Base-by-base conservation (phyloP, 2,329 filamentous ascomycete species). In the Thielaviopsis euricoi region DNA sequence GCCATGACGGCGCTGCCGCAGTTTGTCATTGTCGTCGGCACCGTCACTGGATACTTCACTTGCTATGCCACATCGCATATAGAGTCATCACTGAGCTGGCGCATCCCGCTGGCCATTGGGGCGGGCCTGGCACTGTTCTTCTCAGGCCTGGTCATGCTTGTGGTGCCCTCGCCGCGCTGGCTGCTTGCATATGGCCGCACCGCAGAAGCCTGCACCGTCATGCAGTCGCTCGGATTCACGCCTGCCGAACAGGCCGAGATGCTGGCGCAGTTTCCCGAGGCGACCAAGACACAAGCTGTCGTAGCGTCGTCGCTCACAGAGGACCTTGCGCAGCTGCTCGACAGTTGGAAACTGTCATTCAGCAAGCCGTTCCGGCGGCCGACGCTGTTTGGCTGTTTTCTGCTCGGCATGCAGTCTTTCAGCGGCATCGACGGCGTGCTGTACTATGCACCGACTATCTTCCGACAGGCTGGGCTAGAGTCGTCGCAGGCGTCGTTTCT, bases 381-480 rank as follows among this genome's bases (percentile, higher is more conserved):
- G 2, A 78, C 76, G 0, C 64, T 71, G 0, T 73, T 82, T 19
- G 80, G 74, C 1, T 73, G 78, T 6, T 82, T 82, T 59, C 66
- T 83, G 22, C 74, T 83, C 70, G 75, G 70, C 0, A 76, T 81
- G 69, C 76, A 81, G 59, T 81, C 83, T 53, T 70, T 83, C 12
- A 75, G 71, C 19, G 80, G 81, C 0, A 82, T 83, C 46, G 80
- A 84, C 43, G 80, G 78, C 0, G 74, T 83, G 0, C 68, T 83
- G 1, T 82, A 80, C 61, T 84, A 85, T 58, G 78, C 80, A 0
- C 81, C 82, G 0, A 69, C 78, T 0, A 67, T 85, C 0, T 83
- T 85, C 62, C 70, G 74, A 21, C 77, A 81, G 58, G 79, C 81
- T 0, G 81, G 81, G 0, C 71, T 84, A 2, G 68, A 71, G 6